Evolutionary conservation across 129 eudicot genomes (phyloP).

Genomic region (Lonicera japonica): DNA sequence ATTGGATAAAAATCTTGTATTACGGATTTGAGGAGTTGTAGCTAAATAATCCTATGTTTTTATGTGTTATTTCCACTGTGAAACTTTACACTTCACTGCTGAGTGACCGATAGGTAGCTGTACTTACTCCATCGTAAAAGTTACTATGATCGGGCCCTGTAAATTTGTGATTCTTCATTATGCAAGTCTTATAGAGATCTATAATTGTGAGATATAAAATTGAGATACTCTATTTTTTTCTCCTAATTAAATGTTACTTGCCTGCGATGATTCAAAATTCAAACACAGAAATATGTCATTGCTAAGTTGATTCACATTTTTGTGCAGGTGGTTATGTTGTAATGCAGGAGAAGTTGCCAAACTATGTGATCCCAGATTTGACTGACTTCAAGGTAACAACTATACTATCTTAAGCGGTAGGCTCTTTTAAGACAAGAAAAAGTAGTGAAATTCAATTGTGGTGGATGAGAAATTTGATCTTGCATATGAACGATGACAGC

Average conservation of each 20-base stretch:
- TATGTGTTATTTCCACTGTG: neutral
- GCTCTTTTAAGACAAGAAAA: neutral
- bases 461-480: neutral
- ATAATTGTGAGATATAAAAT: too few relatives aligned
- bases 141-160: too few relatives aligned
- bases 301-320: neutral
- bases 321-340: conserved; percentile 73
- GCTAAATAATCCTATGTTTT: neutral
- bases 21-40: neutral
- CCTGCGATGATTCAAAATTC: neutral
- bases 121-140: neutral
- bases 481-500: neutral
- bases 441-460: neutral
- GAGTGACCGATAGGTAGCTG: neutral
- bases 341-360: conserved; percentile 69
- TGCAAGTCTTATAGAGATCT: too few relatives aligned
- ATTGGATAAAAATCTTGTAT: too few relatives aligned
- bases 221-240: too few relatives aligned
- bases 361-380: conserved; percentile 83
- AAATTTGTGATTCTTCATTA: too few relatives aligned
- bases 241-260: neutral
- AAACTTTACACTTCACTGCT: too few relatives aligned
- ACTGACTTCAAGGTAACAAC: conserved; percentile 83
- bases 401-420: neutral
- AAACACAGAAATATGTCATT: neutral